Evolutionary conservation across 345 rosid species (phyloP).

Genomic region (Hibiscus tridactylites): DNA sequence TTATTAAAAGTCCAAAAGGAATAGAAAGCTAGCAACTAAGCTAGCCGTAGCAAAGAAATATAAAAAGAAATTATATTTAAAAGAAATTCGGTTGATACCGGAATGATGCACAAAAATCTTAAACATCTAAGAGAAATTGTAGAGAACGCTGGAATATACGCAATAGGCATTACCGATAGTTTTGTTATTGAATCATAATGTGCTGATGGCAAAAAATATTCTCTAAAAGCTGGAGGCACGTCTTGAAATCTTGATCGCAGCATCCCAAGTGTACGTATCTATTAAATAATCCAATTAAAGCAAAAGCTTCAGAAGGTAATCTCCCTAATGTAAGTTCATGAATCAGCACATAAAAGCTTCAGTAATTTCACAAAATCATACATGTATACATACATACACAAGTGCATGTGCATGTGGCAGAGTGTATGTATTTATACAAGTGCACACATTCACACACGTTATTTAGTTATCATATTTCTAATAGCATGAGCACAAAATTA

Average conservation of each 20-base stretch:
- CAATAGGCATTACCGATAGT: slow-evolving; percentile 24
- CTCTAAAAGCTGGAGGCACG: slow-evolving; percentile 59
- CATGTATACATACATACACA: not conserved
- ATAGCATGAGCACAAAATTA: slow-evolving; percentile 5
- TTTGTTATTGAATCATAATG: slow-evolving; percentile 22
- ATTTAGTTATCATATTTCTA: not conserved
- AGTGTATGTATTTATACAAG: not conserved
- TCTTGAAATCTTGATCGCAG: slow-evolving; percentile 73
- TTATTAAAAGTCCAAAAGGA: not conserved
- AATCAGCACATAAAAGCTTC: not conserved
- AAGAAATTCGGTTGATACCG: not conserved
- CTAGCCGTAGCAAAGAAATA: not conserved
- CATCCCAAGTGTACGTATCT: slow-evolving; percentile 97
- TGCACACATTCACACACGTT: not conserved
- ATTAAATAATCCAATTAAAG: slow-evolving; percentile 16
- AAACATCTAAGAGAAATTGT: not conserved
- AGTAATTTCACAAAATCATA: not conserved
- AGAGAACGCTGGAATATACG: not conserved
- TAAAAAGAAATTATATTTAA: not conserved
- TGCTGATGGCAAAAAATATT: slow-evolving; percentile 51
- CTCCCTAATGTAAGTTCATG: not conserved
- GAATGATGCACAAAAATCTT: not conserved
- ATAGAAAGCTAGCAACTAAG: not conserved
- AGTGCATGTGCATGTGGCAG: not conserved
- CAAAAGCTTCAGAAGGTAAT: slow-evolving; percentile 12